Percentiles rank a stretch among this genome's conserved stretches.
These are phyloP conservation scores for Gardenia jasminoides DNA, from an alignment of 257 asterid genomes.

Conservation along the genomic window DNA sequence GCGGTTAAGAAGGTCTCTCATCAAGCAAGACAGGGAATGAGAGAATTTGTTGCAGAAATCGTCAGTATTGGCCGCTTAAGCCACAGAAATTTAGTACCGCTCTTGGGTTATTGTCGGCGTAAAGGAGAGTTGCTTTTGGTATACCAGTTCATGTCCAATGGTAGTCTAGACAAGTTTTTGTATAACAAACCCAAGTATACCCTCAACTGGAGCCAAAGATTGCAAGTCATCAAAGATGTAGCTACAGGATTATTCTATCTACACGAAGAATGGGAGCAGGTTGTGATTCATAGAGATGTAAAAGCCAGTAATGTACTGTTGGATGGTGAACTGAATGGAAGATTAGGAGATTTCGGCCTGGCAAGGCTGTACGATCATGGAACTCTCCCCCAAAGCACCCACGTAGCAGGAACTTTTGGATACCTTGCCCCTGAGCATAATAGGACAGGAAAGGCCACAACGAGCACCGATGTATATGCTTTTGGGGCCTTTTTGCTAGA, in stretches of 20 bases:
- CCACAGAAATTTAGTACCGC: too few relatives aligned
- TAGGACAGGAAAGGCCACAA: slow-evolving; percentile 21
- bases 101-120: slow-evolving; percentile 8
- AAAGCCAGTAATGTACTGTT: too few relatives aligned
- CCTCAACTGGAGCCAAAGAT: slow-evolving; percentile 25
- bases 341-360: too few relatives aligned
- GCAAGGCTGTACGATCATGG: too few relatives aligned
- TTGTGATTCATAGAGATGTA: too few relatives aligned
- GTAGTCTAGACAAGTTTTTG: slow-evolving; percentile 25
- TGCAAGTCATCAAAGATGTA: slow-evolving; percentile 25
- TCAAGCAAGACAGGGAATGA: slow-evolving; percentile 24
- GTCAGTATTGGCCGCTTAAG: too few relatives aligned
- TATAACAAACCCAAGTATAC: neutral
- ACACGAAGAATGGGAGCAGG: too few relatives aligned
- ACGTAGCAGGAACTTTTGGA: too few relatives aligned
- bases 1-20: slow-evolving; percentile 26
- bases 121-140: slow-evolving; percentile 26
- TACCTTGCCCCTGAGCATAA: slow-evolving; percentile 7
- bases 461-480: slow-evolving; percentile 21
- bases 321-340: too few relatives aligned
- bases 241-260: slow-evolving; percentile 19
- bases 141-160: slow-evolving; percentile 26
- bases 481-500: slow-evolving; percentile 30
- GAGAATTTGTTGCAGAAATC: neutral
- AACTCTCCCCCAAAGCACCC: too few relatives aligned